Base-by-base conservation (phyloP, 1,284 basidiomycete species). In the Peniophora sp. region DNA sequence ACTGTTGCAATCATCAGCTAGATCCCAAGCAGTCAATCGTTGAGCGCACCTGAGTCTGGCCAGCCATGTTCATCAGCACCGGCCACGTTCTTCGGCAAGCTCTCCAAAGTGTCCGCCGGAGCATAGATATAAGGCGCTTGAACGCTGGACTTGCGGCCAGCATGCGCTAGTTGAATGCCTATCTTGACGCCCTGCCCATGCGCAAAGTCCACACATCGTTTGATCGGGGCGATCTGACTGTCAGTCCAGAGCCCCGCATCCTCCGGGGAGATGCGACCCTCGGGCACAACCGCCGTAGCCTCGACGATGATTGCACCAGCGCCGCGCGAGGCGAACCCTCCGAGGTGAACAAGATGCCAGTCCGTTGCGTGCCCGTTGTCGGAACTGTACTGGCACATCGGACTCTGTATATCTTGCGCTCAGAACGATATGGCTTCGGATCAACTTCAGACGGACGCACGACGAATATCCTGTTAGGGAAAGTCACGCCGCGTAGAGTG, bases 151-250 rank as follows among this genome's bases (percentile, higher is more conserved):
- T 92, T 92, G 24, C 89, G 70, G 0, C 90, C 90, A 0, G 87
- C 88, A 60, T 93, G 91, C 0, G 79, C 81, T 12, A 95, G 75
- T 65, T 95, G 92, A 48, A 95, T 79, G 8, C 81, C 91, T 17
- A 92, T 80, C 55, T 78, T 76, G 53, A 81, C 71, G 50, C 77
- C 75, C 57, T 90, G 81, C 1, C 81, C 75, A 63, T 92, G 89
- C 20, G 85, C 81, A 53, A 89, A 90, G 41, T 85, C 77, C 55
- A 89, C 83, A 53, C 94, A 77, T 34, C 81, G 72, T 59, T 82
- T 78, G 50, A 89, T 72, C 0, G 81, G 75, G 2, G 70, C 74
- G 45, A 86, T 80, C 48, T 95, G 92, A 2, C 73, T 75, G 61
- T 91, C 88, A 5, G 75, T 71, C 88, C 89, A 95, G 50, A 94